Base-by-base conservation (phyloP, 1,139 yeast genomes). In the Sugiyamaella novakii region DNA sequence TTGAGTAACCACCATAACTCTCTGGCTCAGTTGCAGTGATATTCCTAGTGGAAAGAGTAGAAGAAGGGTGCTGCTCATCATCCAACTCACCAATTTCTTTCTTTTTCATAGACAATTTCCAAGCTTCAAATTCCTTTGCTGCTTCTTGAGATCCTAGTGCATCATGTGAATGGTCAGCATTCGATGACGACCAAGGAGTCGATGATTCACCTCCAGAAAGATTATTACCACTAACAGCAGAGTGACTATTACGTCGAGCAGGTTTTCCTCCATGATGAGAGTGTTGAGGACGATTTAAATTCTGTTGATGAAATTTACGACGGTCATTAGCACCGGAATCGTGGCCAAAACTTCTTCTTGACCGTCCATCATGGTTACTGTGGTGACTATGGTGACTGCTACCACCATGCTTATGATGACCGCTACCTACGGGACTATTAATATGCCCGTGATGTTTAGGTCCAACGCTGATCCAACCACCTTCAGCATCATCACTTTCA, bases 381-480 rank as follows among this genome's bases (percentile, higher is more conserved):
- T 41, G 36, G 29, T 22, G 6, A 14, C 19, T 17, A 17, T 27
- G 34, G 12, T 31, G 30, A n/a, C 25, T 14, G 5, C 4, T 14
- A 8, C 4, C 15, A 7, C 39, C 43, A 19, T 22, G 36, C 14
- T 33, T 30, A 25, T 10, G 5, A 31, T 24, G 19, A 19, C n/a
- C n/a, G n/a, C n/a, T n/a, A n/a, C n/a, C n/a, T n/a, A n/a, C n/a
- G n/a, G 37, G n/a, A 14, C 33, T 31, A 22, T n/a, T 17, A 2
- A 11, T n/a, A 24, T 29, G 34, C 3, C 40, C 34, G 24, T 42
- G 46, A 31, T 57, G 56, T 44, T 58, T 58, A 12, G 62, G 59
- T 17, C 59, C 60, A 10, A 66, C 70, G 17, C 63, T 56, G 48
- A 60, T 61, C 70, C 70, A 66, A 24, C 69, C 70, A 40, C 62